These are phyloP conservation scores for Aspergillus tanneri DNA, from an alignment of 2,329 filamentous ascomycete species.

Conservation along the genomic window DNA sequence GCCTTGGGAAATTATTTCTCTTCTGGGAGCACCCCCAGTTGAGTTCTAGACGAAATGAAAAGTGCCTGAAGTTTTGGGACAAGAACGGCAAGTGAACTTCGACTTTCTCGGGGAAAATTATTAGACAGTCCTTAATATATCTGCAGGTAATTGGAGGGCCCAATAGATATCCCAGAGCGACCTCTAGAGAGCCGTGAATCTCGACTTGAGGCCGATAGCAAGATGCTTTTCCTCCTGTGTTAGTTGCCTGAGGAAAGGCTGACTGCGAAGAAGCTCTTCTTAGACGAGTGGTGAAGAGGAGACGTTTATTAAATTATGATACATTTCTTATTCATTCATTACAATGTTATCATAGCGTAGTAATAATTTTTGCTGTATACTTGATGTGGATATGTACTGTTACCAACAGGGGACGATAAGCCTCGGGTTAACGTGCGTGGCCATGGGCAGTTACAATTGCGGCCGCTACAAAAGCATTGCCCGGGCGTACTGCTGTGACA, in stretches of 20 bases:
- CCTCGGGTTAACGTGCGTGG: not conserved
- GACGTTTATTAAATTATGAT: conserved; percentile 11
- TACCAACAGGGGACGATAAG: too few species aligned
- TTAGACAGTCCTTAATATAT: conserved; percentile 4
- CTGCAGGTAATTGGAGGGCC: conserved; percentile 29
- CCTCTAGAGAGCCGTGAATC: conserved; percentile 26
- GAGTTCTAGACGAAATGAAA: conserved; percentile 25
- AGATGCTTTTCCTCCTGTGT: conserved; percentile 25
- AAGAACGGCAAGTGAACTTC: conserved; percentile 27
- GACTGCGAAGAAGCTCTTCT: conserved; percentile 21
- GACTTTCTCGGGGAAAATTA: not conserved
- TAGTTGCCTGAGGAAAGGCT: conserved; percentile 31
- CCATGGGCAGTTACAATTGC: not conserved
- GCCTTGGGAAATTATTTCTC: conserved; percentile 45
- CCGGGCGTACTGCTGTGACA: not conserved
- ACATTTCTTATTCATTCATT: too few species aligned
- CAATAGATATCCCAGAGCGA: conserved; percentile 23
- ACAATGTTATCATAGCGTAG: too few species aligned
- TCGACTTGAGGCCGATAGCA: conserved; percentile 23
- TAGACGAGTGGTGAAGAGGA: conserved; percentile 17
- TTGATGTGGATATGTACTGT: too few species aligned
- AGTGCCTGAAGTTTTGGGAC: conserved; percentile 37
- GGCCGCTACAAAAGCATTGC: not conserved
- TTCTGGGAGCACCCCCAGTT: conserved; percentile 43
- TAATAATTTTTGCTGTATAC: too few species aligned